Evolutionary conservation across 2,329 filamentous ascomycete species (phyloP).

Genomic region (Didymella keratinophila): DNA sequence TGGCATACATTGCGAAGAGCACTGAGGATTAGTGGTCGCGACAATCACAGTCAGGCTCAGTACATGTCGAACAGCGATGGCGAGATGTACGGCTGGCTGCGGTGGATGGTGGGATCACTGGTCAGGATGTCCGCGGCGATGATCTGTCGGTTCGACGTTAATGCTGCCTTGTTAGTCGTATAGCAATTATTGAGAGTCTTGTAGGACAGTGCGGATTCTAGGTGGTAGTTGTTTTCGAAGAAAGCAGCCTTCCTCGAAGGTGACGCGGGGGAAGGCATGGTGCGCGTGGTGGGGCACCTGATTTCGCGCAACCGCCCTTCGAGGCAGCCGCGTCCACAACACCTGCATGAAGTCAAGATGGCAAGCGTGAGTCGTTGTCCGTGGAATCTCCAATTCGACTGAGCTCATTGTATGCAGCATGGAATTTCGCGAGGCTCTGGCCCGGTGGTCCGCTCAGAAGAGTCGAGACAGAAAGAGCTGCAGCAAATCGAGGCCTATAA

Average conservation of each 20-base stretch:
- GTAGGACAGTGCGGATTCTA: conserved; percentile 31
- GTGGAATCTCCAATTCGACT: neutral
- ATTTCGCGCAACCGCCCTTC: conserved; percentile 33
- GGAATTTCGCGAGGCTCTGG: conserved; percentile 72
- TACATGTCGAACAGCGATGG: conserved; percentile 38
- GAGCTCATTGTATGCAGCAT: conserved; percentile 68
- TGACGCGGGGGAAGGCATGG: conserved; percentile 35
- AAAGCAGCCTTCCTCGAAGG: conserved; percentile 26
- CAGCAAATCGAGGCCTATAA: conserved; percentile 80
- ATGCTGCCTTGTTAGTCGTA: conserved; percentile 46
- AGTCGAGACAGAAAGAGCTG: conserved; percentile 74
- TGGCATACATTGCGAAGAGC: conserved; percentile 33
- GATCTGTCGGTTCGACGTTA: conserved; percentile 32
- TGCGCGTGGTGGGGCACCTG: conserved; percentile 42
- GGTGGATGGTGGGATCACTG: conserved; percentile 8
- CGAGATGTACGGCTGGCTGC: conserved; percentile 14
- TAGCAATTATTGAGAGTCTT: conserved; percentile 33
- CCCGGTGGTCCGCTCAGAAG: conserved; percentile 68
- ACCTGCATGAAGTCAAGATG: conserved; percentile 37
- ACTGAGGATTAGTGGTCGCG: conserved; percentile 15
- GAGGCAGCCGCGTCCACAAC: conserved; percentile 24
- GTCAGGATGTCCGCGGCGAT: conserved; percentile 9
- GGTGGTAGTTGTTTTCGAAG: conserved; percentile 24
- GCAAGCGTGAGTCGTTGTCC: conserved; percentile 50
- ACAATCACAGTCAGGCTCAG: conserved; percentile 14